Percentiles rank a stretch among this genome's conserved stretches.
Evolutionary conservation across 352 stramenopile species (phyloP).

Genomic region (Paralagenidium karlingii): DNA sequence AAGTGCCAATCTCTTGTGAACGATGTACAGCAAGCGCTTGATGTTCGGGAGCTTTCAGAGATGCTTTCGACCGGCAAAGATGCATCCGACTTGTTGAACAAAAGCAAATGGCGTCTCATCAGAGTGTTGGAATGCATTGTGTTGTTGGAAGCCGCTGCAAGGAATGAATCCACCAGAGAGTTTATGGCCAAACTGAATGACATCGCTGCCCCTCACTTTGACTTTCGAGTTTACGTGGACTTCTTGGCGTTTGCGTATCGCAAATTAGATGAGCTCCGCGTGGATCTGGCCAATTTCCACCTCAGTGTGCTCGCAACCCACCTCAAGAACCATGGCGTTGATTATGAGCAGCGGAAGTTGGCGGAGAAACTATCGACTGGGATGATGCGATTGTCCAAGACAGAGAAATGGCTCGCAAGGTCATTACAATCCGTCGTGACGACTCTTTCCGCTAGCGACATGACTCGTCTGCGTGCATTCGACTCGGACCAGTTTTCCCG

Average conservation of each 20-base stretch:
- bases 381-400: slow-evolving; percentile 15
- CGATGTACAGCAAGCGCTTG: slow-evolving; percentile 22
- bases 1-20: slow-evolving; percentile 15
- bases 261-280: slow-evolving; percentile 50
- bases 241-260: slow-evolving; percentile 54
- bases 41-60: too few species aligned
- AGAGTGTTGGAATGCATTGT: slow-evolving; percentile 31
- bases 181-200: slow-evolving; percentile 20
- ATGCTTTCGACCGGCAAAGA: too few species aligned
- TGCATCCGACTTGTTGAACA: slow-evolving; percentile 11
- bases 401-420: slow-evolving; percentile 28
- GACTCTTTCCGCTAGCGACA: slow-evolving; percentile 11
- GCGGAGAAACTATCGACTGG: slow-evolving; percentile 13
- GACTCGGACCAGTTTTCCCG: slow-evolving; percentile 25
- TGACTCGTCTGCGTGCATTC: slow-evolving; percentile 8
- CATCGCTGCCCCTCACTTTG: slow-evolving; percentile 5
- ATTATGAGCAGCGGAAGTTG: slow-evolving; percentile 52
- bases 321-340: slow-evolving; percentile 35
- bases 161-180: slow-evolving; percentile 22
- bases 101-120: slow-evolving; percentile 25
- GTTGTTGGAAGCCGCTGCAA: slow-evolving; percentile 29
- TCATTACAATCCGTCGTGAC: slow-evolving; percentile 22
- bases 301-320: slow-evolving; percentile 36
- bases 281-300: slow-evolving; percentile 48
- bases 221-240: slow-evolving; percentile 25